These are phyloP conservation scores for Fusarium subglutinans DNA, from an alignment of 2,329 filamentous ascomycete genomes.

Conservation along the genomic window DNA sequence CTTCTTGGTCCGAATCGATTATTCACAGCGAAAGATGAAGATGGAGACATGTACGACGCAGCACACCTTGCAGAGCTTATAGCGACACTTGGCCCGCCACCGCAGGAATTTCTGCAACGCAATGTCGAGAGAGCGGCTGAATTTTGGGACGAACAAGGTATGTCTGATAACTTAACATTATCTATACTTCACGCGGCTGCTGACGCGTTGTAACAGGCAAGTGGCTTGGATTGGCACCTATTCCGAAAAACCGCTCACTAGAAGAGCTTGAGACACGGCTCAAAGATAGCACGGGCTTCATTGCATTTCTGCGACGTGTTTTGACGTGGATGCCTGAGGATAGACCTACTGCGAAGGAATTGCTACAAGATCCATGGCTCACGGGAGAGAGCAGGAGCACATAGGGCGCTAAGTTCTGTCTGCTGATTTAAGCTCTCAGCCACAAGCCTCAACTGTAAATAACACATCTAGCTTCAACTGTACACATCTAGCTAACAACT, in stretches of 20 bases:
- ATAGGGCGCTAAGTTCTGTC: no score
- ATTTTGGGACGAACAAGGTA: slow-evolving; percentile 38
- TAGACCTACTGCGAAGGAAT: slow-evolving; percentile 38
- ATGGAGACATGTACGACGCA: slow-evolving; percentile 35
- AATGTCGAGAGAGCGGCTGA: slow-evolving; percentile 20
- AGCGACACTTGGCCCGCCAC: slow-evolving; percentile 37
- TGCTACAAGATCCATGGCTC: slow-evolving; percentile 40
- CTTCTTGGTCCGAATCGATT: slow-evolving; percentile 31
- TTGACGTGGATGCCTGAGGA: slow-evolving; percentile 35
- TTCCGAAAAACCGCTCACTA: slow-evolving; percentile 27
- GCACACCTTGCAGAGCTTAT: slow-evolving; percentile 39
- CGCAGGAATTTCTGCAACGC: slow-evolving; percentile 20
- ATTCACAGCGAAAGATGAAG: slow-evolving; percentile 33
- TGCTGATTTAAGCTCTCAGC: no score
- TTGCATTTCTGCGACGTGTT: slow-evolving; percentile 35
- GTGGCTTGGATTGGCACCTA: slow-evolving; percentile 34
- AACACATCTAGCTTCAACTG: no score
- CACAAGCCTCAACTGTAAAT: no score
- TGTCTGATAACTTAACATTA: rapidly evolving
- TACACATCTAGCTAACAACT: no score
- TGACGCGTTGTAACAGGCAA: slow-evolving; percentile 17
- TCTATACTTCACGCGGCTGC: background rate
- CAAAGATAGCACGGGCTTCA: slow-evolving; percentile 24
- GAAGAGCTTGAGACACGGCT: slow-evolving; percentile 33
- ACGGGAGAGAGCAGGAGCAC: background rate